Evolutionary conservation across 1,284 basidiomycete genomes (phyloP).

Genomic region (Phellopilus nigrolimitatus): DNA sequence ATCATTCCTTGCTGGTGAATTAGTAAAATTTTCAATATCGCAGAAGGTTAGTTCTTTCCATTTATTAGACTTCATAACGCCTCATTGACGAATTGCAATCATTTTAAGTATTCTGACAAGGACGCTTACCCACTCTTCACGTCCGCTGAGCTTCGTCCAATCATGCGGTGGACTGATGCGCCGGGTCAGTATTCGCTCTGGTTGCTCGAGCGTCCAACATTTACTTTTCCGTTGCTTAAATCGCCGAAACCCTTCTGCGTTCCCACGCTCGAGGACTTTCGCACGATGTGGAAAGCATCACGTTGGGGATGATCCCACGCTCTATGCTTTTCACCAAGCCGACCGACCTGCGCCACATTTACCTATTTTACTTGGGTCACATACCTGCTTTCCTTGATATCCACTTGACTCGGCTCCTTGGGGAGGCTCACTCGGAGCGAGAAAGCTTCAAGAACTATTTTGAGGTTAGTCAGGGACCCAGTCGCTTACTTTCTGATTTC

Average conservation of each 20-base stretch:
- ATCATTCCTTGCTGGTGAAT: conserved; percentile 64
- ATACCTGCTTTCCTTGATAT: conserved; percentile 91
- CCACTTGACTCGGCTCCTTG: conserved; percentile 73
- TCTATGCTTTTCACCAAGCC: conserved; percentile 89
- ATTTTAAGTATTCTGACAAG: conserved; percentile 69
- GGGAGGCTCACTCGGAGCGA: conserved; percentile 80
- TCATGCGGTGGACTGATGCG: conserved; percentile 84
- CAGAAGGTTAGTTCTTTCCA: conserved; percentile 59
- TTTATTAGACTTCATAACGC: not conserved
- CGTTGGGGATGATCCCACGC: conserved; percentile 81
- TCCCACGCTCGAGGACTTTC: conserved; percentile 79
- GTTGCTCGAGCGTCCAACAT: conserved; percentile 84
- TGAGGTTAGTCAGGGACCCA: conserved; percentile 48
- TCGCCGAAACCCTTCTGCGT: conserved; percentile 51
- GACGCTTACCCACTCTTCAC: conserved; percentile 77
- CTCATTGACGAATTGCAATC: conserved; percentile 8
- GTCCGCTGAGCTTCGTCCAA: conserved; percentile 73
- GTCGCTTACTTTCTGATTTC: not conserved
- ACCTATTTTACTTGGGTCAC: conserved; percentile 89
- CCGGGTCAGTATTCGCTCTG: conserved; percentile 79
- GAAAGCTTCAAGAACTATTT: conserved; percentile 83
- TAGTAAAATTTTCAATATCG: conserved; percentile 84
- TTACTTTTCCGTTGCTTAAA: conserved; percentile 62
- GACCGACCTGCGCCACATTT: conserved; percentile 88
- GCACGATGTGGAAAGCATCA: conserved; percentile 79